Evolutionary conservation across 345 rosid species (phyloP).

Genomic region (Salix suchowensis): DNA sequence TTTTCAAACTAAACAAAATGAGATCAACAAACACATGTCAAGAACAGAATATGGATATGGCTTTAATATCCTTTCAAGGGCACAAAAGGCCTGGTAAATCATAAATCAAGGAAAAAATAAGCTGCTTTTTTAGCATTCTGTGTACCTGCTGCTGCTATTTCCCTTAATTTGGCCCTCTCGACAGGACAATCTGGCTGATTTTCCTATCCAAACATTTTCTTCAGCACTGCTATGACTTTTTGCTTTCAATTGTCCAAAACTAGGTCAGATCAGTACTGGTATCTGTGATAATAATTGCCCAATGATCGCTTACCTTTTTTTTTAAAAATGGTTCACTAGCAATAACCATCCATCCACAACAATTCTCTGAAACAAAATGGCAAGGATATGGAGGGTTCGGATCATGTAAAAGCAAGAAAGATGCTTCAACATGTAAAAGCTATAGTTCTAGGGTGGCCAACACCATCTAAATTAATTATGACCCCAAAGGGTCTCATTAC

Average conservation of each 20-base stretch:
- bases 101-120: slow-evolving; percentile 12
- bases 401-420: slow-evolving; percentile 21
- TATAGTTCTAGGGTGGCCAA: slow-evolving; percentile 36
- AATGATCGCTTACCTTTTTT: neutral
- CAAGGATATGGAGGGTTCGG: slow-evolving; percentile 15
- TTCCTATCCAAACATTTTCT: neutral
- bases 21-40: slow-evolving; percentile 8
- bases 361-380: slow-evolving; percentile 3
- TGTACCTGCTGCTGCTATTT: slow-evolving; percentile 3
- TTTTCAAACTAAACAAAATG: too few species aligned
- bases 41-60: neutral
- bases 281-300: slow-evolving; percentile 14
- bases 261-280: slow-evolving; percentile 6
- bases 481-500: slow-evolving; percentile 25
- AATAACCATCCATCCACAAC: slow-evolving; percentile 1
- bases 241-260: neutral
- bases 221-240: neutral
- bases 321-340: slow-evolving; percentile 5
- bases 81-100: slow-evolving; percentile 19
- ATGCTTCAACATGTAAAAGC: slow-evolving; percentile 20
- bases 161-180: neutral
- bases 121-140: slow-evolving; percentile 20
- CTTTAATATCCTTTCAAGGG: slow-evolving; percentile 16
- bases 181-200: neutral
- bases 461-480: slow-evolving; percentile 34